Base-by-base conservation (phyloP, 805 yeast genomes). In the Hanseniaspora meyeri region DNA sequence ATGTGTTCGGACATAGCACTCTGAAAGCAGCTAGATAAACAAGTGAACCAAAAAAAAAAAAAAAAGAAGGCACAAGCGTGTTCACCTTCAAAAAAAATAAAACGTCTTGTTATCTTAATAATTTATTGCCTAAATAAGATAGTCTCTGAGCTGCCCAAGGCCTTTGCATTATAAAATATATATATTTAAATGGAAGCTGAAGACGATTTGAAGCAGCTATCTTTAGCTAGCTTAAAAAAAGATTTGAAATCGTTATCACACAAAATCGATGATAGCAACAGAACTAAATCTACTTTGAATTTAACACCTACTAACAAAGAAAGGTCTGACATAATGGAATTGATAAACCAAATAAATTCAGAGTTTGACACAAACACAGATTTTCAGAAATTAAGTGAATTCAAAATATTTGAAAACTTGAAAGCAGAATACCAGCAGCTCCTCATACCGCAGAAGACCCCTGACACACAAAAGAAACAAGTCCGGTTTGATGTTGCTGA, bases 401-500 rank as follows among this genome's bases (percentile, higher is more conserved):
- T 46, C 24, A 19, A 3, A 6, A 12, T 46, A 5, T 36, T 46
- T 10, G 29, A 46, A 11, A 32, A 31, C 11, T 14, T 46, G 16
- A 46, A 46, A 34, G 11, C 6, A 4, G 49, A 46, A 11, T 46
- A 46, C n/a, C 49, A 46, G 32, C 17, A 19, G 8, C 49, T 46
- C n/a, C 36, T 46, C 27, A 16, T 11, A n/a, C 20, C n/a, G 2
- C 29, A 45, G 16, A 29, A 38, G 3, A 1, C 34, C 16, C 17
- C 27, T n/a, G 11, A 34, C 9, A 7, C 8, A n/a, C 27, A n/a
- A 7, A 31, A 29, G 16, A 53, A 53, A 32, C 49, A 53, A 38
- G 57, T 53, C 14, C 39, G 51, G n/a, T 53, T 53, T 39, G 57
- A 53, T 7, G 29, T 53, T 31, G 38, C 38, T 19, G 57, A 45